Evolutionary conservation across 1,139 yeast species (phyloP).

Genomic region (Yamadazyma epiphylla): DNA sequence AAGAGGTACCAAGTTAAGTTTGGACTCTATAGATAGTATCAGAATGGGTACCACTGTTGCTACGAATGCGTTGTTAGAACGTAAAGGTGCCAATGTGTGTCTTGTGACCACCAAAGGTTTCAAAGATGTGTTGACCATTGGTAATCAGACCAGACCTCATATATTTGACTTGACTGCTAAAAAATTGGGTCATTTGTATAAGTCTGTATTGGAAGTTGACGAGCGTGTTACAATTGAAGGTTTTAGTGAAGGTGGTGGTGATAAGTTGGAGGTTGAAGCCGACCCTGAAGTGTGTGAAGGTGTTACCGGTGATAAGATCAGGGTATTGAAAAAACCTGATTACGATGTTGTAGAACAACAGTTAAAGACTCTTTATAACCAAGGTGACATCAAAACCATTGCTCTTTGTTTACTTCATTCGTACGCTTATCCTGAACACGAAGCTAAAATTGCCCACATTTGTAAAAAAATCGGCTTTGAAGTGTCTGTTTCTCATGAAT

Average conservation of each 20-base stretch:
- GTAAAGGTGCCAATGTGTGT: conserved; percentile 51
- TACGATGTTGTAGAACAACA: conserved; percentile 20
- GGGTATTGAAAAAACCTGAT: conserved; percentile 31
- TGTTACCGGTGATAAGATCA: conserved; percentile 33
- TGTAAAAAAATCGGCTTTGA: conserved; percentile 33
- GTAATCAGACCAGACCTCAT: conserved; percentile 38
- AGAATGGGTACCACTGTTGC: conserved; percentile 42
- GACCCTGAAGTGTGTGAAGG: conserved; percentile 27
- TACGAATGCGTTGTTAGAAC: conserved; percentile 39
- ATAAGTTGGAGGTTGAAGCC: conserved; percentile 15
- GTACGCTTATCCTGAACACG: conserved; percentile 40
- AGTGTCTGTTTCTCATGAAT: conserved; percentile 38
- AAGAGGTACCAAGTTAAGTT: conserved; percentile 25
- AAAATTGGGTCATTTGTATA: conserved; percentile 33
- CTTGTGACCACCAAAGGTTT: conserved; percentile 51
- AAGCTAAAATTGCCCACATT: conserved; percentile 30
- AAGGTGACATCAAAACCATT: conserved; percentile 27
- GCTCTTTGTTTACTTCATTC: conserved; percentile 41
- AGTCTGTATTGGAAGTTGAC: conserved; percentile 35
- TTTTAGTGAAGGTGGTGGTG: conserved; percentile 42
- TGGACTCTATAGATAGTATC: conserved; percentile 28
- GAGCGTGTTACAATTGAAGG: conserved; percentile 40
- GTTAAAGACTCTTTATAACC: conserved; percentile 20
- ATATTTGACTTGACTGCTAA: conserved; percentile 36
- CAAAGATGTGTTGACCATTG: conserved; percentile 42